Conservation (phyloP, 208 protist genomes). For the Leishmania martiniquensis region DNA sequence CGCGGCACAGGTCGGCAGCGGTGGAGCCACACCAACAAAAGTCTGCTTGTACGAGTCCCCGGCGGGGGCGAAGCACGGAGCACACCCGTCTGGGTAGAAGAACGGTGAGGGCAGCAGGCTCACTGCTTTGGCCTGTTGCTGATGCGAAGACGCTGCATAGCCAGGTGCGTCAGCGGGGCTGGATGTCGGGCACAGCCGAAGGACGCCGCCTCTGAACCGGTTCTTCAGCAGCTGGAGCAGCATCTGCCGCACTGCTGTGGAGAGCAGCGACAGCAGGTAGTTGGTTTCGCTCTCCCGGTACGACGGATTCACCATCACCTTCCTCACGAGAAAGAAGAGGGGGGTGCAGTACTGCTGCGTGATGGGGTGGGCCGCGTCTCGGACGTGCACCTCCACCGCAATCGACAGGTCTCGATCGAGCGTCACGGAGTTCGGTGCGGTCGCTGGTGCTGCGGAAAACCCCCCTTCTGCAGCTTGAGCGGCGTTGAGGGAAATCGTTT, state of each 20-base stretch:
- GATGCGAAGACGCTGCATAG: neutral
- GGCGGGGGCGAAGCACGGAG: constrained; percentile 72
- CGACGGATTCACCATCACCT: constrained; percentile 25
- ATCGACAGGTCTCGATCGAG: constrained; percentile 18
- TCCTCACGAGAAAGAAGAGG: constrained; percentile 74
- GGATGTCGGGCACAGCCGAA: constrained; percentile 18
- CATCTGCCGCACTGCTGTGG: constrained; percentile 61
- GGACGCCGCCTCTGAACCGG: constrained; percentile 5
- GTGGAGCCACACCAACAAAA: constrained; percentile 58
- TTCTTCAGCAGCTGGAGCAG: constrained; percentile 31
- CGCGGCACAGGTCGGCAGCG: constrained; percentile 18
- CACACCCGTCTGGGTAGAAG: constrained; percentile 46
- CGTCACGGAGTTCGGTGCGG: constrained; percentile 6
- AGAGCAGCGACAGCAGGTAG: constrained; percentile 74
- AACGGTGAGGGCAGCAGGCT: constrained; percentile 44
- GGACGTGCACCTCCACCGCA: constrained; percentile 68
- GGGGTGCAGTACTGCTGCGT: constrained; percentile 59
- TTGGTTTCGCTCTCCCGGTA: constrained; percentile 58
- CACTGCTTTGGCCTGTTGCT: neutral
- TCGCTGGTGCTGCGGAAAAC: too few relatives aligned
- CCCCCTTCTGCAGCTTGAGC: too few relatives aligned
- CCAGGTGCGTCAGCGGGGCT: neutral
- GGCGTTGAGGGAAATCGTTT: constrained; percentile 28
- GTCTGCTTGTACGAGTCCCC: constrained; percentile 63
- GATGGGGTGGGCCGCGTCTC: constrained; percentile 51